phyloP scores from a whole-genome alignment of 257 asterid species.

The Osmanthus fragrans region DNA sequence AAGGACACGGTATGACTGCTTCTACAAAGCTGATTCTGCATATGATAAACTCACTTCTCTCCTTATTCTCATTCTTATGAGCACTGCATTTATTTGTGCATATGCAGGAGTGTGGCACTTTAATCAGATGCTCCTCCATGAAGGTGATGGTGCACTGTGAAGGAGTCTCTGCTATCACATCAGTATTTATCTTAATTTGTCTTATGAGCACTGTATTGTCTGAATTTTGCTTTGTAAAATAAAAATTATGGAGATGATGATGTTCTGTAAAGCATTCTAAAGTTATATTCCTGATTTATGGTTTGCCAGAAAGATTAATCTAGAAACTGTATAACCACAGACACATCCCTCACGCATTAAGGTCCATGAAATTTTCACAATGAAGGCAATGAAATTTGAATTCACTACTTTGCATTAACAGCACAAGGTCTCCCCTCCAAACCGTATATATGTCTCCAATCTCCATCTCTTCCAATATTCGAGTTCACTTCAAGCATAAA shows the following conservation, averaged over 20 bases:
- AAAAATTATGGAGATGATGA: too few relatives aligned
- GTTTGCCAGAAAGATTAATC: neutral
- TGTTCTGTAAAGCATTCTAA: neutral
- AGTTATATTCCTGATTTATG: neutral
- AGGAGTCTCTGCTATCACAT: neutral
- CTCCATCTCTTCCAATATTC: neutral
- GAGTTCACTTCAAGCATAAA: neutral
- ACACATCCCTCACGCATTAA: neutral
- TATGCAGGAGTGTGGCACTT: constrained; percentile 41
- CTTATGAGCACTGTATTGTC: neutral
- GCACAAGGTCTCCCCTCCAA: neutral
- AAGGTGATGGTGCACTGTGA: neutral
- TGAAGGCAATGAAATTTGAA: neutral
- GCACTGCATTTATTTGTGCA: neutral
- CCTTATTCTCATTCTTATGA: neutral
- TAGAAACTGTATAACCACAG: neutral
- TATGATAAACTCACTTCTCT: neutral
- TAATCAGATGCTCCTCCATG: constrained; percentile 35
- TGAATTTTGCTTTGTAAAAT: neutral
- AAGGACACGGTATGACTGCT: constrained; percentile 36
- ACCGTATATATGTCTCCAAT: neutral
- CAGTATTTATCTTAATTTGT: neutral
- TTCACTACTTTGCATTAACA: neutral
- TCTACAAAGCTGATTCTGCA: neutral
- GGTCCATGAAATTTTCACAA: neutral